phyloP scores from a whole-genome alignment of 257 asterid species.

The Coffea eugenioides region DNA sequence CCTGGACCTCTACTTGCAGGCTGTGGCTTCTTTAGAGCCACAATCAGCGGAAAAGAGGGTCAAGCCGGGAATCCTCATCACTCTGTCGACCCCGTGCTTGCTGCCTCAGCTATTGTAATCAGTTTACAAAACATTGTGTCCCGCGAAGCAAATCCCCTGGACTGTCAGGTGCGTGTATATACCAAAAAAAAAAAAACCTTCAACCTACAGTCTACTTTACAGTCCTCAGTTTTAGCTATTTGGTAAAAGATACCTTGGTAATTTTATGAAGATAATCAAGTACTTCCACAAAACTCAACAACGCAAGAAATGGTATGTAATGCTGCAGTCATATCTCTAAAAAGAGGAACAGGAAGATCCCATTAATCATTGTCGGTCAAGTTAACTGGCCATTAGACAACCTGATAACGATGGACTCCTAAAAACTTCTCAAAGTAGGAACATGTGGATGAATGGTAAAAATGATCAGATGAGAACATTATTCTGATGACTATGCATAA shows the following conservation, averaged over 20 bases:
- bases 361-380: too few species aligned
- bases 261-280: neutral
- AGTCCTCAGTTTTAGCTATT: neutral
- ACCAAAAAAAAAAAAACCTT: neutral
- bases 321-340: too few species aligned
- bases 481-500: neutral
- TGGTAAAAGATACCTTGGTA: neutral
- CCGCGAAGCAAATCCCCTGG: slow-evolving; percentile 85
- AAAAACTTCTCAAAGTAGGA: neutral
- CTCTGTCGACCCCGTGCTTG: slow-evolving; percentile 57
- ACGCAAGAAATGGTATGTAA: neutral
- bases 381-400: neutral
- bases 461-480: too few species aligned
- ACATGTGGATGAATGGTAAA: too few species aligned
- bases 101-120: slow-evolving; percentile 90
- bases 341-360: too few species aligned
- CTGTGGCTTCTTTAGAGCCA: slow-evolving; percentile 84
- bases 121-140: slow-evolving; percentile 85
- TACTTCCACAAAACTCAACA: too few species aligned
- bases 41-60: slow-evolving; percentile 36
- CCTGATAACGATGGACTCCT: neutral
- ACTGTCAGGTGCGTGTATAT: slow-evolving; percentile 62
- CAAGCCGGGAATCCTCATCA: slow-evolving; percentile 29
- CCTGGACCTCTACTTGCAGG: slow-evolving; percentile 88
- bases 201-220: neutral